Base-by-base conservation (phyloP, 768 basidiomycete species). In the Rhizopogon salebrosus region DNA sequence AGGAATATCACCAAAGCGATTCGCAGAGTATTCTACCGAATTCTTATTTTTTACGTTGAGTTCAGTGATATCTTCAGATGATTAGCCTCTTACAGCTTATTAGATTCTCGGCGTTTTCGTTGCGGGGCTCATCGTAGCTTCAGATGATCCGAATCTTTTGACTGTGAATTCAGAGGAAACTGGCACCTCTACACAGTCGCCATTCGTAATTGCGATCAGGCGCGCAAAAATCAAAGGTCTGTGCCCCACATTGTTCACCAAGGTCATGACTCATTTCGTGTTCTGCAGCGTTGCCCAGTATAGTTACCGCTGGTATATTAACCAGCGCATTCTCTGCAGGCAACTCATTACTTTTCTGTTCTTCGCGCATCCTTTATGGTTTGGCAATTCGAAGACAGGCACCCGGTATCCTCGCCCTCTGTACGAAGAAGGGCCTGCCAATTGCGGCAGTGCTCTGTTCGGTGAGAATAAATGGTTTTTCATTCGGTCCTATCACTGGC, bases 151-250 rank as follows among this genome's bases (percentile, higher is more conserved):
- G 0, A 61, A 66, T 10, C 71, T 89, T 40, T 72, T 85, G 45
- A 23, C 10, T 29, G n/a, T 4, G 9, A 16, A 29, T 49, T 52
- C 48, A 11, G n/a, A n/a, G n/a, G n/a, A n/a, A n/a, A 35, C 74
- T 24, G 80, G 82, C 46, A 88, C 79, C 40, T 87, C 87, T 11
- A 79, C 86, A 0, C 61, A 83, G 49, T 89, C 87, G 1, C 90
- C 91, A 6, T 94, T 87, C 68, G 89, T 92, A 54, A 86, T 92
- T 55, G 89, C 89, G 7, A 83, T 92, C 57, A 76, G 68, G 35
- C 73, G 76, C 36, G 83, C 87, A 0, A 86, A 88, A 11, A 79
- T 90, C 64, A 83, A 77, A 68, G 78, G 77, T 77, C 37, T n/a
- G n/a, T 11, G 11, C 14, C 18, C 8, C 0, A 40, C 2, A 24